phyloP scores from a whole-genome alignment of 208 protist species.

The Herpetomonas samuelpessoai region DNA sequence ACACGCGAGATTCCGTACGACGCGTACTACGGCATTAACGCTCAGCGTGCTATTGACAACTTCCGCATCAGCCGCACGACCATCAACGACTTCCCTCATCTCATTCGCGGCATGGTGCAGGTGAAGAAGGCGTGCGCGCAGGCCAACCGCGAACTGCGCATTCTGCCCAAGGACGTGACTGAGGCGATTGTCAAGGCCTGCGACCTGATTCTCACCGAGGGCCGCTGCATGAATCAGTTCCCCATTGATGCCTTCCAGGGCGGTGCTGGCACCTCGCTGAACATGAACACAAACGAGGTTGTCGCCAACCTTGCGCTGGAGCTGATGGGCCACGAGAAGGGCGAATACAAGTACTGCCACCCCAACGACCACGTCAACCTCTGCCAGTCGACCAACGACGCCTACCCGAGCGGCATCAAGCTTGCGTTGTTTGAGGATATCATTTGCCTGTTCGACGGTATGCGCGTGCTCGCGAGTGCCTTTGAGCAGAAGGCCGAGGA shows the following conservation, averaged over 20 bases:
- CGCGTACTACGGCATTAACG: conserved; percentile 20
- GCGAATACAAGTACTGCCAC: conserved; percentile 79
- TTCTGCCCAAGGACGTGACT: conserved; percentile 15
- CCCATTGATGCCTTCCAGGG: conserved; percentile 54
- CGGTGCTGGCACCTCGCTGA: conserved; percentile 91
- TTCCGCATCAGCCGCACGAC: conserved; percentile 18
- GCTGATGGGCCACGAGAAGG: conserved; percentile 70
- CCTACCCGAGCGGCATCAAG: conserved; percentile 29
- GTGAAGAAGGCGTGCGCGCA: conserved; percentile 20
- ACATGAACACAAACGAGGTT: conserved; percentile 96
- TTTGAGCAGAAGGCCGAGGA: conserved; percentile 55
- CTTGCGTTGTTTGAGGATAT: conserved; percentile 18
- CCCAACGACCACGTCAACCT: conserved; percentile 95
- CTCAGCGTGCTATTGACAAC: conserved; percentile 18
- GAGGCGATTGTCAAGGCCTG: conserved; percentile 22
- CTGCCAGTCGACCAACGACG: conserved; percentile 82
- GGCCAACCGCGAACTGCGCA: conserved; percentile 17
- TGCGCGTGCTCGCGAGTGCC: conserved; percentile 7
- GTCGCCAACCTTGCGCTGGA: conserved; percentile 83
- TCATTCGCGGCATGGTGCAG: conserved; percentile 21
- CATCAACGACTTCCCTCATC: conserved; percentile 22
- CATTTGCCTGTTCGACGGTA: conserved; percentile 10
- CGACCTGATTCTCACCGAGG: conserved; percentile 15
- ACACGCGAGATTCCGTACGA: conserved; percentile 12
- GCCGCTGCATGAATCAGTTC: conserved; percentile 19